Evolutionary conservation across 306 rosid species (phyloP).

Genomic region (Fragaria ananassa): DNA sequence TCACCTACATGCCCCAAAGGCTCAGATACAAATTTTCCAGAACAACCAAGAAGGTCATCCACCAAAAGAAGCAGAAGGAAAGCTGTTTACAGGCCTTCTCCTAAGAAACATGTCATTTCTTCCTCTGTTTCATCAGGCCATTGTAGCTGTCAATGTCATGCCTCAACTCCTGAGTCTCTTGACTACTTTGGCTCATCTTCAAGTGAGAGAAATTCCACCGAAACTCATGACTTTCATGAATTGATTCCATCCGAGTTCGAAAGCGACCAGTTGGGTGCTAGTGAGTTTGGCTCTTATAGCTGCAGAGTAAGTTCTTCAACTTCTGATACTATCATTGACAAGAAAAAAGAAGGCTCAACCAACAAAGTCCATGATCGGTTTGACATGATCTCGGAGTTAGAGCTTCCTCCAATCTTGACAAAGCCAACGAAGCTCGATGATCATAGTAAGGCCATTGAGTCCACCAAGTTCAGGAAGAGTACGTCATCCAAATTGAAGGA

Average conservation of each 20-base stretch:
- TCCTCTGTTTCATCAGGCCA: conserved; percentile 31
- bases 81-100: conserved; percentile 76
- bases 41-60: conserved; percentile 67
- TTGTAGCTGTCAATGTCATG: conserved; percentile 39
- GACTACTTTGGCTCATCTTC: conserved; percentile 48
- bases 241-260: conserved; percentile 55
- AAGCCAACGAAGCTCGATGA: conserved; percentile 51
- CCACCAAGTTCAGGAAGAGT: conserved; percentile 29
- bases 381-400: conserved; percentile 49
- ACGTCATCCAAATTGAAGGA: conserved; percentile 42
- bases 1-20: conserved; percentile 38
- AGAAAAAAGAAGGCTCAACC: conserved; percentile 42
- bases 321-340: conserved; percentile 62
- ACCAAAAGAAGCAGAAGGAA: conserved; percentile 56
- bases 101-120: conserved; percentile 17
- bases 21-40: conserved; percentile 45
- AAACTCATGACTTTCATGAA: conserved; percentile 34
- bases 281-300: conserved; percentile 28
- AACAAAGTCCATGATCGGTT: conserved; percentile 37
- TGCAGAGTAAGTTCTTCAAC: conserved; percentile 58
- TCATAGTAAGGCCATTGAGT: conserved; percentile 25
- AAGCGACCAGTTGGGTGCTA: conserved; percentile 31
- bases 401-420: conserved; percentile 55
- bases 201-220: conserved; percentile 41
- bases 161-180: conserved; percentile 39